Evolutionary conservation across 192 early-diverging fungal species (phyloP), one percentile per base, ranked within the genome.

Genomic region (Backusella westeae): DNA sequence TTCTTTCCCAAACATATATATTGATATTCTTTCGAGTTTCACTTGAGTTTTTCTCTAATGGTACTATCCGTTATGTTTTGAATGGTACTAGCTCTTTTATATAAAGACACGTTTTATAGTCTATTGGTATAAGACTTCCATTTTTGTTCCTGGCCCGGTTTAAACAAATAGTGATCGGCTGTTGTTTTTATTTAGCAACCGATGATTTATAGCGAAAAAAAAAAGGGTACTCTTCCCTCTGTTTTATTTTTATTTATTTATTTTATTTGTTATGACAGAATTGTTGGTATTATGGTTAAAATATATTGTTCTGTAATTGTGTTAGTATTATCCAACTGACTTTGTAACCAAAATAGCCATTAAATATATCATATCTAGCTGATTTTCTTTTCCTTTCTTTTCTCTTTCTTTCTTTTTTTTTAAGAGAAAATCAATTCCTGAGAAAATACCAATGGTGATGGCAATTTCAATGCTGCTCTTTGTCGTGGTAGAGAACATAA

Each of bases 41-140:
- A 59, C 23, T 59, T 59, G 3, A 26, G 8, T 8, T 59, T 29
- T 59, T 26, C 14, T 96, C 97, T 74, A 99, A 99, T 85, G 97
- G 91, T 52, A 98, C 96, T 66, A 95, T 97, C 75, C 89, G 96
- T 67, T 97, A 99, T 85, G 96, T 96, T 72, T 87, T 99, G 39
- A 95, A 94, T 75, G 97, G 96, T 41, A 98, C 97, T 26, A 95
- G 97, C 93, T 92, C 96, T 80, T 96, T 96, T 67, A 88, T 97
- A 78, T 91, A 94, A 69, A 95, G 92, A 77, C 92, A 49, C 5
- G 46, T 21, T 44, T 6, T 49, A 49, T 49, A n/a, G 5, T n/a
- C 17, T 6, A 21, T 49, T 49, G 19, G 46, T 49, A 49, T 7
- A 49, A n/a, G n/a, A 49, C 98, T 53, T 96, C 97, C 19, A 85